A percentile compares a stretch with the other conserved stretches of the same genome.
phyloP scores from a whole-genome alignment of 305 asterid species.

The Fraxinus xanthoxyloides region DNA sequence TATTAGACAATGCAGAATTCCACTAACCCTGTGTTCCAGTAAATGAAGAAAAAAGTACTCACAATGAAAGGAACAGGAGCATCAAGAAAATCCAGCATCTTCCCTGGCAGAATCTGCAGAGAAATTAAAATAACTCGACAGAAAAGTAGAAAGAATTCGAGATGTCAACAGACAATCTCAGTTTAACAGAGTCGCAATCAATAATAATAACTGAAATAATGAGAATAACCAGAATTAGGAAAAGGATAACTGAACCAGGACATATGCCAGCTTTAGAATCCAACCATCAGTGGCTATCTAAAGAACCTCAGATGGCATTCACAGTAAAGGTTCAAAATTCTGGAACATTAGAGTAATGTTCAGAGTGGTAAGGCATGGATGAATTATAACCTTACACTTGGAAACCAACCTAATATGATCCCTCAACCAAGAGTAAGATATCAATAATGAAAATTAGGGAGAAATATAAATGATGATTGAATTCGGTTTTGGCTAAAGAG shows the following conservation, averaged over 20 bases:
- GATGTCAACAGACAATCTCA: neutral
- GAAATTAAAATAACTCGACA: constrained; percentile 16
- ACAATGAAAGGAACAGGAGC: constrained; percentile 98
- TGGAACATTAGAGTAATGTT: constrained; percentile 4
- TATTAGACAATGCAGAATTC: neutral
- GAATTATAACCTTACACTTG: neutral
- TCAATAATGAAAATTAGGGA: neutral
- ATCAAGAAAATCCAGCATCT: constrained; percentile 92
- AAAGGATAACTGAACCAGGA: constrained; percentile 18
- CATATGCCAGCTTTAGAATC: neutral
- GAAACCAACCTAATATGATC: constrained; percentile 5
- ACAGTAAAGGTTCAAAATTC: neutral
- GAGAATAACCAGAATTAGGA: neutral
- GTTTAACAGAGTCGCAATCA: neutral
- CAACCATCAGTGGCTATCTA: neutral
- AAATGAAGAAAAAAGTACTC: constrained; percentile 36
- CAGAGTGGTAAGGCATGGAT: neutral
- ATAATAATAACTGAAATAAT: neutral
- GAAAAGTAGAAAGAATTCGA: constrained; percentile 20
- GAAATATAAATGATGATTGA: neutral
- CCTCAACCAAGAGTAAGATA: neutral
- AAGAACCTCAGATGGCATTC: neutral
- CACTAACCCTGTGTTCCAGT: neutral
- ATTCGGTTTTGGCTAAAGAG: constrained; percentile 15
- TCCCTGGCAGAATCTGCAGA: constrained; percentile 83